Evolutionary conservation across 805 yeast species (phyloP).

Genomic region (Wickerhamiella parazyma): DNA sequence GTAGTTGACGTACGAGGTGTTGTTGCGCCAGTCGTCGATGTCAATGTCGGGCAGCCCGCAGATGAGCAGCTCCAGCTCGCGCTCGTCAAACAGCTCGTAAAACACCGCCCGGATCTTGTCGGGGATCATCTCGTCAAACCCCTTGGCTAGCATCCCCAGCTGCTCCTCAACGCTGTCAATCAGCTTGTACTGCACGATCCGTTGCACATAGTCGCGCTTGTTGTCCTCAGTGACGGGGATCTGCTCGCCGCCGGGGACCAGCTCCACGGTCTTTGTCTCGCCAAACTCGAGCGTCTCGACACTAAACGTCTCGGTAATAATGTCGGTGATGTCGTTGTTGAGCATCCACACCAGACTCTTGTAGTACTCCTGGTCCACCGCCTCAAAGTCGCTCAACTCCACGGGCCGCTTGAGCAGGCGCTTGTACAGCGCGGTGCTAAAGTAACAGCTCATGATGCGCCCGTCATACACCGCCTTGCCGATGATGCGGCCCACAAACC

Average conservation of each 20-base stretch:
- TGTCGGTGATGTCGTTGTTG: slow-evolving; percentile 91
- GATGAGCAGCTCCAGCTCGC: slow-evolving; percentile 80
- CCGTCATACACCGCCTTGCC: slow-evolving; percentile 89
- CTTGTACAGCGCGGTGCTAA: slow-evolving; percentile 89
- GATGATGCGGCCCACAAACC: slow-evolving; percentile 83
- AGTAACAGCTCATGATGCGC: slow-evolving; percentile 81
- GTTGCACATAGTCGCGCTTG: slow-evolving; percentile 75
- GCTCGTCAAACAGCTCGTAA: slow-evolving; percentile 83
- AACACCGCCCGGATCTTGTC: slow-evolving; percentile 36
- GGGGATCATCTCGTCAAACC: slow-evolving; percentile 84
- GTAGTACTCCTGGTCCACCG: slow-evolving; percentile 80
- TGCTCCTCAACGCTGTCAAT: slow-evolving; percentile 77
- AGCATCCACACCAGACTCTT: slow-evolving; percentile 92
- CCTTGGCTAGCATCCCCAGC: slow-evolving; percentile 64
- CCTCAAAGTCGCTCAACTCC: slow-evolving; percentile 85
- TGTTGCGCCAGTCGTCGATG: slow-evolving; percentile 89
- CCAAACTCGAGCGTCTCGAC: slow-evolving; percentile 92
- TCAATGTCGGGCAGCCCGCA: slow-evolving; percentile 95
- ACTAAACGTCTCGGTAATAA: slow-evolving; percentile 86
- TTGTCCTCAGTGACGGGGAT: slow-evolving; percentile 82
- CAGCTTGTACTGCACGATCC: slow-evolving; percentile 75
- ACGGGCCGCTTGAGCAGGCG: slow-evolving; percentile 66
- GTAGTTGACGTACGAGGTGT: slow-evolving; percentile 68
- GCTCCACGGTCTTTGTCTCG: slow-evolving; percentile 69
- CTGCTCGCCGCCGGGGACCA: slow-evolving; percentile 68